Percentiles rank a stretch among this genome's conserved stretches.
phyloP scores from a whole-genome alignment of 2,329 filamentous ascomycete species.

The Hypoxylon sp. region DNA sequence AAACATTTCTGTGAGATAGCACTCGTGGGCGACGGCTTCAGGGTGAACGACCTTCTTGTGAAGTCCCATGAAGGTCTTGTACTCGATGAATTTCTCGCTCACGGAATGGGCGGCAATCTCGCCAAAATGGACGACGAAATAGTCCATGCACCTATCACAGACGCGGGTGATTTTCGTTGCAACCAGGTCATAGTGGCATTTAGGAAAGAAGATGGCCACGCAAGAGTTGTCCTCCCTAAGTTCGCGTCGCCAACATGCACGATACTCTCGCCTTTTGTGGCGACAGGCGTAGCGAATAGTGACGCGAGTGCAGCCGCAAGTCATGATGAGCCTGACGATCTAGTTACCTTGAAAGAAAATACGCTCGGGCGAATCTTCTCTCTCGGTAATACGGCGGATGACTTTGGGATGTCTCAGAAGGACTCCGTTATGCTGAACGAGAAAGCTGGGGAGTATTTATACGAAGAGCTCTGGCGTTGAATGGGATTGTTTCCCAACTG shows the following conservation, averaged over 20 bases:
- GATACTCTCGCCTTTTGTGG: constrained; percentile 35
- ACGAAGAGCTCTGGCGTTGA: background rate
- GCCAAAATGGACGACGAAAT: constrained; percentile 34
- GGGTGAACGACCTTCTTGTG: constrained; percentile 31
- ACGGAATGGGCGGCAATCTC: constrained; percentile 18
- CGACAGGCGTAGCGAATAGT: constrained; percentile 36
- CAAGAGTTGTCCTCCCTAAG: constrained; percentile 26
- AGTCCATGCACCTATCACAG: constrained; percentile 30
- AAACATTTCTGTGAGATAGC: constrained; percentile 24
- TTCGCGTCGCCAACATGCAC: constrained; percentile 32
- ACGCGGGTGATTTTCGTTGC: constrained; percentile 11
- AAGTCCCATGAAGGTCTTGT: constrained; percentile 36
- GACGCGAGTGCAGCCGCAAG: constrained; percentile 32
- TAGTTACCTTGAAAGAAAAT: constrained; percentile 19
- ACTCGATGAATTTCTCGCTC: constrained; percentile 37
- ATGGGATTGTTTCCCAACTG: constrained; percentile 13
- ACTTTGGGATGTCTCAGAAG: background rate
- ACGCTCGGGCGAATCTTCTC: constrained; percentile 11
- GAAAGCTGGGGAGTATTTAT: constrained; percentile 9
- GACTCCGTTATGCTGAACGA: background rate
- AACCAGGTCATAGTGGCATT: constrained; percentile 15
- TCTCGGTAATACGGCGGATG: constrained; percentile 4
- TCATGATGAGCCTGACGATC: constrained; percentile 30
- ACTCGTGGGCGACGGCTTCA: constrained; percentile 20
- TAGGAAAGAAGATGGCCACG: constrained; percentile 16